Conservation (phyloP, 331 rosid species). For the Spiraea crenata region DNA sequence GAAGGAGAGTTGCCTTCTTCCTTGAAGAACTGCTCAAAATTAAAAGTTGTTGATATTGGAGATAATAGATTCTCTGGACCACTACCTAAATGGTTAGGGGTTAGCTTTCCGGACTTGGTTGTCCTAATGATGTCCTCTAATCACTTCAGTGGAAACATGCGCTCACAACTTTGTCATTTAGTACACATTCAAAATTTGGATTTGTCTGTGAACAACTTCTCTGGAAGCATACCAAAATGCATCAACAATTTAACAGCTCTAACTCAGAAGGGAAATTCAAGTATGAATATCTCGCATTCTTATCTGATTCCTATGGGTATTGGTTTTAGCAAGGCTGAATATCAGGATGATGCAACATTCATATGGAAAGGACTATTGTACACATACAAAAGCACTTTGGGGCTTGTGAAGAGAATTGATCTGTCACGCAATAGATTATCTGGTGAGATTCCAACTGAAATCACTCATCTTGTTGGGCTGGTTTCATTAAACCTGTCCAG, state of each 20-base stretch:
- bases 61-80: not conserved
- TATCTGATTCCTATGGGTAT: too few species aligned
- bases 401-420: slow-evolving; percentile 21
- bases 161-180: not conserved
- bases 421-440: slow-evolving; percentile 23
- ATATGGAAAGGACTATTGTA: not conserved
- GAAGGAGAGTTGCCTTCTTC: not conserved
- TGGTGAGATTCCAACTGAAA: slow-evolving; percentile 24
- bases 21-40: not conserved
- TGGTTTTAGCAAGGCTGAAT: not conserved
- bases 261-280: not conserved
- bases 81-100: not conserved
- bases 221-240: slow-evolving; percentile 1
- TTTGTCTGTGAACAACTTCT: not conserved
- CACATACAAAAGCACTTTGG: not conserved
- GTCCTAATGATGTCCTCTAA: not conserved
- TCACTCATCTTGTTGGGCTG: not conserved
- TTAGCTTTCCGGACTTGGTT: not conserved
- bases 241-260: not conserved
- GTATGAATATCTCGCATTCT: not conserved
- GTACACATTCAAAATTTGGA: not conserved
- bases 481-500: slow-evolving; percentile 19
- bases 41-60: not conserved
- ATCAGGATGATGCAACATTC: not conserved
- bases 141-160: not conserved